Base-by-base conservation (phyloP, 768 basidiomycete species). In the Tylopilus intermedius region DNA sequence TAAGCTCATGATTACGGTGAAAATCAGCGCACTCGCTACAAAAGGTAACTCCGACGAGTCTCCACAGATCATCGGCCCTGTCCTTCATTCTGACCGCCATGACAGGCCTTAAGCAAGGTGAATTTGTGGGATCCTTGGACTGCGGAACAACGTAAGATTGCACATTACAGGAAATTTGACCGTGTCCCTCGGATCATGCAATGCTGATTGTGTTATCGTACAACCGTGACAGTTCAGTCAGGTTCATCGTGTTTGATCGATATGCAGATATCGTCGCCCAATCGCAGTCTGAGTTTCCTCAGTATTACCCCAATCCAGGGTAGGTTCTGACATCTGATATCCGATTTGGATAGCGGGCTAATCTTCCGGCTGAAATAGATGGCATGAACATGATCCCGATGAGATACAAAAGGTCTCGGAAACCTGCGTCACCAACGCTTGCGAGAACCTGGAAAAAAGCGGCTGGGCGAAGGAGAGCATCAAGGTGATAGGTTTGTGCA, bases 341-440 rank as follows among this genome's bases (percentile, higher is more conserved):
- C 42, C 8, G 15, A 42, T n/a, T 40, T 22, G 39, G 18, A 40
- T 43, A 1, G 22, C 43, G 0, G n/a, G 22, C n/a, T 49, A 9
- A 54, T 42, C 6, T 48, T 26, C 32, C 22, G 26, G 48, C 22
- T 2, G 29, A 45, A 11, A 33, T 51, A 88, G 94, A 62, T 97
- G 94, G 94, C 95, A 97, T 67, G 93, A 94, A 57, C 96, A 98
- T 69, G 87, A 95, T 65, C 83, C 91, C 0, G 73, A 78, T 40
- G 92, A 94, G 66, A 88, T 98, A 56, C 81, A 87, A 61, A 71
- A 79, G 52, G 79, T 83, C 55, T 86, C 88, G 42, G 80, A 89
- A 27, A 70, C 74, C 45, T 94, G 92, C 68, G 86, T 98, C 50
- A 76, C 80, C 41, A 78, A 79, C 50, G 84, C 89, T 7, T 78